phyloP scores from a whole-genome alignment of 2,329 filamentous ascomycete genomes.

The Fonsecaea pugnacius region DNA sequence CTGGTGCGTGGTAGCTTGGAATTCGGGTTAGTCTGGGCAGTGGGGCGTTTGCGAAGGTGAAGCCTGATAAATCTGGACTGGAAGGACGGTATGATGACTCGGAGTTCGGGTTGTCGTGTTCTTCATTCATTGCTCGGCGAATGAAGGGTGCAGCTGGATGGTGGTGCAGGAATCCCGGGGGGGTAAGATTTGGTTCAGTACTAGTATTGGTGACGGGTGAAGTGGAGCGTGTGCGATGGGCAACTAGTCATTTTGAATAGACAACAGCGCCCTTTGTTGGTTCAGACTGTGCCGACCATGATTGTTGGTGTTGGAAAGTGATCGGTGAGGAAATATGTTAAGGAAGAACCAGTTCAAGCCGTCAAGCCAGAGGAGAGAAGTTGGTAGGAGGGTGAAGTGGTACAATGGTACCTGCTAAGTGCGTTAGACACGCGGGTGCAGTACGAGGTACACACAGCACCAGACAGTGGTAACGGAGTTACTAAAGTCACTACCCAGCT shows the following conservation, averaged over 20 bases:
- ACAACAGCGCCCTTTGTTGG: neutral
- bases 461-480: neutral
- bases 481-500: neutral
- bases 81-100: constrained; percentile 48
- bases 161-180: constrained; percentile 20
- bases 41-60: constrained; percentile 40
- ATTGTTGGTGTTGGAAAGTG: neutral
- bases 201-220: constrained; percentile 8
- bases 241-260: constrained; percentile 17
- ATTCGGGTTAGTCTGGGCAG: constrained; percentile 42
- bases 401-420: neutral
- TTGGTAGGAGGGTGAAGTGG: neutral
- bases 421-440: neutral
- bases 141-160: constrained; percentile 16
- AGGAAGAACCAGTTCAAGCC: neutral
- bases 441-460: neutral
- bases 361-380: neutral
- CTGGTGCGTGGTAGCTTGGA: constrained; percentile 40
- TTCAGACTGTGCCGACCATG: neutral
- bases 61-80: constrained; percentile 58
- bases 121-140: constrained; percentile 35
- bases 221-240: constrained; percentile 11
- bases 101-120: constrained; percentile 28
- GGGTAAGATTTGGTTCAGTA: constrained; percentile 12
- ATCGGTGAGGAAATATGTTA: neutral